These are phyloP conservation scores for Croton laevigatus DNA, from an alignment of 441 rosid species.

Conservation along the genomic window DNA sequence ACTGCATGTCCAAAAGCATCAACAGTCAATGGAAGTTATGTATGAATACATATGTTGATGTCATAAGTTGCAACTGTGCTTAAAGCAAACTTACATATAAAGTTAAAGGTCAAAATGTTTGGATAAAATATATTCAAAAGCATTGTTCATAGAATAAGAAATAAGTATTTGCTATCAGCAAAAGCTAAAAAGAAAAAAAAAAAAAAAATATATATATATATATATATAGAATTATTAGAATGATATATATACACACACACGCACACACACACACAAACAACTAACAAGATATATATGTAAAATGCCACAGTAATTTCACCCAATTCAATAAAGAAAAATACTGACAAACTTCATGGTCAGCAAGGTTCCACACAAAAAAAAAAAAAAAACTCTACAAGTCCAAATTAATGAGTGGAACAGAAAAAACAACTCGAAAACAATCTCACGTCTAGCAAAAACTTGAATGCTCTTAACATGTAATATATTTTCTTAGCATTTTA, in stretches of 20 bases:
- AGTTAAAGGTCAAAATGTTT: neutral
- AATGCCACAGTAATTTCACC: neutral
- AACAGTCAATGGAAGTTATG: neutral
- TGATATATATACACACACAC: too few relatives aligned
- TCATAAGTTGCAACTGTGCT: neutral
- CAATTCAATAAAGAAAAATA: neutral
- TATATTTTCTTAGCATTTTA: too few relatives aligned
- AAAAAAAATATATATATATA: too few relatives aligned
- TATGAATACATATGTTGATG: neutral
- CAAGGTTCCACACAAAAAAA: neutral
- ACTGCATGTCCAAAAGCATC: conserved; percentile 41
- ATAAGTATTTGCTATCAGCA: neutral
- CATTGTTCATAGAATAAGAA: conserved; percentile 2
- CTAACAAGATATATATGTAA: neutral
- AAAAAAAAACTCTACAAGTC: neutral
- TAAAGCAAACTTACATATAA: neutral
- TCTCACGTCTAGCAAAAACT: neutral
- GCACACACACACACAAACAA: too few relatives aligned
- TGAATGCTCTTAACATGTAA: too few relatives aligned
- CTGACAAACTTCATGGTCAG: neutral
- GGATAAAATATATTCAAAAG: conserved; percentile 2
- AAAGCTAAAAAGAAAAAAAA: neutral
- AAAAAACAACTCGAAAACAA: neutral
- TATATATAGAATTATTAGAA: neutral
- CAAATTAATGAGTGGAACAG: neutral